Conservation (phyloP, 805 yeast species). For the Candida nanaspora region DNA sequence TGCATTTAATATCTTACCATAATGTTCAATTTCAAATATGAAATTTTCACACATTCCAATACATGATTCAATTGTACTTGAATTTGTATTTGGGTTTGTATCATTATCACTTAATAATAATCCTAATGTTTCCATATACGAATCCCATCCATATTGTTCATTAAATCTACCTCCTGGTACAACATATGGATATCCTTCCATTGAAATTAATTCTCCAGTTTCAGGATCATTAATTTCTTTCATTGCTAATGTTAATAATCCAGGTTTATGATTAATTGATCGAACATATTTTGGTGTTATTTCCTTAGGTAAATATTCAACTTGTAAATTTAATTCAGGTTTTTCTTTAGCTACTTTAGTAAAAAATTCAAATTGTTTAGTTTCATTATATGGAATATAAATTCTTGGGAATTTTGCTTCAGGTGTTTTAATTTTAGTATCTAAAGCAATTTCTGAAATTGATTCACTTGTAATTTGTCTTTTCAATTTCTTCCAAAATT, state of each 20-base stretch:
- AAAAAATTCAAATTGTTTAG: constrained; percentile 70
- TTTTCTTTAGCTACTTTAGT: constrained; percentile 40
- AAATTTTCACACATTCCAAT: constrained; percentile 90
- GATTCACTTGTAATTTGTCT: constrained; percentile 58
- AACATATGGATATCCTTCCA: constrained; percentile 74
- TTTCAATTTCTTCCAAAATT: constrained; percentile 77
- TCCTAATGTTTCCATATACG: constrained; percentile 87
- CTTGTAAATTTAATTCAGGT: constrained; percentile 58
- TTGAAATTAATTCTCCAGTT: constrained; percentile 35
- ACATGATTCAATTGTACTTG: constrained; percentile 56
- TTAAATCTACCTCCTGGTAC: constrained; percentile 98
- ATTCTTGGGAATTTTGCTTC: constrained; percentile 63
- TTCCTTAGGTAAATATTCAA: constrained; percentile 65
- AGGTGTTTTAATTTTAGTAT: constrained; percentile 64
- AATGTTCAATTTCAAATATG: constrained; percentile 80
- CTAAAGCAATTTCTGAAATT: constrained; percentile 65
- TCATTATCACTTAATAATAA: constrained; percentile 48
- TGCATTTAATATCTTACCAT: constrained; percentile 91
- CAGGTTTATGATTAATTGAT: constrained; percentile 77
- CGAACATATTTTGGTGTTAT: constrained; percentile 74
- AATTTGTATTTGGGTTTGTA: too few relatives aligned
- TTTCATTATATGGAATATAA: constrained; percentile 64
- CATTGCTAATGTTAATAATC: constrained; percentile 77
- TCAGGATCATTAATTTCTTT: constrained; percentile 41
- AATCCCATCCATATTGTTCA: constrained; percentile 97